Base-by-base conservation (phyloP, 306 rosid genomes). In the Vigna radiata region DNA sequence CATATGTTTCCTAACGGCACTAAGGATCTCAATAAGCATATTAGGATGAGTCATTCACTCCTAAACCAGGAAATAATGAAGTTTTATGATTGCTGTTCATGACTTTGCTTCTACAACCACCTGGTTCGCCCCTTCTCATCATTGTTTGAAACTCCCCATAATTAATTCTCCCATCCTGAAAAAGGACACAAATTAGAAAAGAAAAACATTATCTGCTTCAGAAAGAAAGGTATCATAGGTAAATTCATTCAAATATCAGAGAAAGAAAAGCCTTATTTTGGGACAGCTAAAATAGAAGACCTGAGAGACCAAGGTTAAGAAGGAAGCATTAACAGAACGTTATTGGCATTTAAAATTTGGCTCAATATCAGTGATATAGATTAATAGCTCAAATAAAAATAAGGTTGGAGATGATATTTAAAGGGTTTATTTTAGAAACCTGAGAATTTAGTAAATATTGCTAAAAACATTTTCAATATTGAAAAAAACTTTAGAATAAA, bases 101-200 rank as follows among this genome's bases (percentile, higher is more conserved):
- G 54, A 86, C 86, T 83, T 93, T 87, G 84, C 76, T 86, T 78
- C 90, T 81, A 55, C 96, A 91, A 4, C 76, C 17, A 18, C 67
- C 89, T 55, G 78, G 89, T 37, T 89, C 94, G 1, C 88, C 95
- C 79, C 80, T 77, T 68, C 81, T 90, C 98, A 94, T 94, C 98
- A 91, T 94, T 17, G 98, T 94, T 14, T 80, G 88, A 85, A 94
- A 94, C 79, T 94, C 98, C n/a, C 68, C 91, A 53, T 88, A 94
- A 85, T 94, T 96, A 41, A 94, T 94, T 60, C 88, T 89, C 58
- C 97, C 96, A 25, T 94, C 97, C 98, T 94, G 86, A 62, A 79
- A 67, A 55, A 53, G 10, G 7, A 15, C 15, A 50, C 0, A 31
- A 49, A n/a, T 61, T 50, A 70, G 39, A 29, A 14, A 9, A 5